Base-by-base conservation (phyloP, 768 basidiomycete genomes). In the Pulveroboletus sp. region DNA sequence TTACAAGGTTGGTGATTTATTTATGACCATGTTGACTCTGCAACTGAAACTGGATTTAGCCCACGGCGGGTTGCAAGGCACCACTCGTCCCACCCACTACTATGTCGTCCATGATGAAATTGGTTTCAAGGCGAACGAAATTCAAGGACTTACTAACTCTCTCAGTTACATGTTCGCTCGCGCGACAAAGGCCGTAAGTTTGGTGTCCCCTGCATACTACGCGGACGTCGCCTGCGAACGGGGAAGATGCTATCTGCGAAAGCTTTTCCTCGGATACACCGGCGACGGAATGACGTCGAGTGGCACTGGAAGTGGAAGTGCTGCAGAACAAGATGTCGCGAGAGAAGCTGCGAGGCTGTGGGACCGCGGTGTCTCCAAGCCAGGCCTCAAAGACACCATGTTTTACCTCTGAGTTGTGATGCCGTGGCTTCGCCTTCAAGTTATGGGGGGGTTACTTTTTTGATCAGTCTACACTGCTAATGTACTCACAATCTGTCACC, bases 301-400 rank as follows among this genome's bases (percentile, higher is more conserved):
- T 21, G 66, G 66, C 24, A 64, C 68, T 18, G 62, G 64, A 12
- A 69, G 70, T 30, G 63, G 69, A 3, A 76, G 71, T 33, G 62
- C 67, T 2, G 50, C 67, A 0, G 81, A 82, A 18, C 74, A 81
- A 36, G 71, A 74, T 26, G 74, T 84, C 12, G 69, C 72, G 55
- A 61, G 60, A 14, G 85, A 85, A 60, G 89, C 86, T 1, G 39
- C 59, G 46, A 59, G 43, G 14, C 46, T 76, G 37, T 92, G 89
- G 89, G 63, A 65, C 15, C 62, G 61, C 3, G 86, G 85, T 1
- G 82, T 86, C 14, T 55, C 62, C 14, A 77, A 73, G 3, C 28
- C 57, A 0, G 63, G 58, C 6, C 63, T 89, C 61, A 85, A 79
- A 67, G 76, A 85, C 33, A 83, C 82, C 0, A 89, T 89, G 86